Conservation (phyloP, 176 grass and related monocot genomes). For the Raddia distichophylla region DNA sequence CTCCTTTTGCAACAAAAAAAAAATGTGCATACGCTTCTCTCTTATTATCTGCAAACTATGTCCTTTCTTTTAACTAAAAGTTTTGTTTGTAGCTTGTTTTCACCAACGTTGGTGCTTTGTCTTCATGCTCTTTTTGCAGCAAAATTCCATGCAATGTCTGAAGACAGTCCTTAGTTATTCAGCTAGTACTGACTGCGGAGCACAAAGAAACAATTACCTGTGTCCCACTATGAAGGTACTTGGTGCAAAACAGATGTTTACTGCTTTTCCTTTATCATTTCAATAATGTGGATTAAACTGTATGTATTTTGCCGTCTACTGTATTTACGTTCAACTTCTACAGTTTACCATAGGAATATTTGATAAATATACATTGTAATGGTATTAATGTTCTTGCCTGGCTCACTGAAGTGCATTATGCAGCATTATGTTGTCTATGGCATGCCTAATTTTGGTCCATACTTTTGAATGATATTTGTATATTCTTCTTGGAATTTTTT, state of each 20-base stretch:
- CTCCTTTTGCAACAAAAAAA: too few relatives aligned
- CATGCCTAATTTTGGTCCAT: slow-evolving; percentile 3
- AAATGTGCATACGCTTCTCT: neutral
- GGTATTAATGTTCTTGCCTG: neutral
- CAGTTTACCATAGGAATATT: neutral
- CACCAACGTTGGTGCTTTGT: neutral
- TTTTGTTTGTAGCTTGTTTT: slow-evolving; percentile 6
- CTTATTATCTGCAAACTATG: slow-evolving; percentile 18
- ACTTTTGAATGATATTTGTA: neutral
- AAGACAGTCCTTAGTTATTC: slow-evolving; percentile 9
- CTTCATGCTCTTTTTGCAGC: neutral
- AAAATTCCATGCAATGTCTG: neutral
- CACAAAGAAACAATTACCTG: neutral
- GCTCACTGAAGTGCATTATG: neutral
- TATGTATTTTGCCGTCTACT: neutral
- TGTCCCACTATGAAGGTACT: neutral
- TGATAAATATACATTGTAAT: neutral
- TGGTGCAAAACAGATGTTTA: neutral
- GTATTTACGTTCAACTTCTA: neutral
- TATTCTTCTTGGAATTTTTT: neutral
- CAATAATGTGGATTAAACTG: neutral
- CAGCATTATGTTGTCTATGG: slow-evolving; percentile 15
- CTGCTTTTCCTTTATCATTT: neutral
- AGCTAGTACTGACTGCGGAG: neutral
- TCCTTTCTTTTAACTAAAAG: neutral